Evolutionary conservation across 495 filamentous ascomycete genomes (phyloP).

Genomic region (Hyphodiscus hymeniophilus): DNA sequence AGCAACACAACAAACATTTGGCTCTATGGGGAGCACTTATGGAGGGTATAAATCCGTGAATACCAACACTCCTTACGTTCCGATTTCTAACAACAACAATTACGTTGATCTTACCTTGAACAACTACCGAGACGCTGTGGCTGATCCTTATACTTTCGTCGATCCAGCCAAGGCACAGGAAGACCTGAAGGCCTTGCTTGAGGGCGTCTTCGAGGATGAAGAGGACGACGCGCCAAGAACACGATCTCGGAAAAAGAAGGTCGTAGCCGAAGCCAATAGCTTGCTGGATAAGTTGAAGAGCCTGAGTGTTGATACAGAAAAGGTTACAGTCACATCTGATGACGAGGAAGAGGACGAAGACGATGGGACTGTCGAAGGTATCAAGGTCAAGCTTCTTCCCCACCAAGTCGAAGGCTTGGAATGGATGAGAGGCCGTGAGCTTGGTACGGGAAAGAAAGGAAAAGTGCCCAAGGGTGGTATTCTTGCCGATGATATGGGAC

Average conservation of each 20-base stretch:
- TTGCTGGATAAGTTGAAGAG: conserved; percentile 52
- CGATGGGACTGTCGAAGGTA: conserved; percentile 66
- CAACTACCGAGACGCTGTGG: conserved; percentile 7
- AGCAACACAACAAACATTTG: conserved; percentile 12
- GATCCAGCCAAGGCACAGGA: conserved; percentile 70
- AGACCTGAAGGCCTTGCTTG: conserved; percentile 79
- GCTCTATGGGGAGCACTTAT: conserved; percentile 19
- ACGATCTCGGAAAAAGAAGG: conserved; percentile 45
- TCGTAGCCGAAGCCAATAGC: conserved; percentile 30
- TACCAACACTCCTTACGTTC: neutral
- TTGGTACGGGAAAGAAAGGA: conserved; percentile 66
- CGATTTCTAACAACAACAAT: neutral
- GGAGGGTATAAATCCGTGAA: conserved; percentile 12
- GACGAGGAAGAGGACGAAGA: conserved; percentile 64
- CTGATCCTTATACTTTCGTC: conserved; percentile 60
- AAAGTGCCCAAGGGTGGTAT: conserved; percentile 74
- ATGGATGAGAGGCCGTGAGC: conserved; percentile 90
- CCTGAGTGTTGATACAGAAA: conserved; percentile 36
- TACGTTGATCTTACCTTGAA: conserved; percentile 22
- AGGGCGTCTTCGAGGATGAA: conserved; percentile 81
- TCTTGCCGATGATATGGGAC: conserved; percentile 79
- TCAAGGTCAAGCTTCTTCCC: conserved; percentile 79
- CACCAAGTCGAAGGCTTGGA: conserved; percentile 88
- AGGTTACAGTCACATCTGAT: conserved; percentile 34
- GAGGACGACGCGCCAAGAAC: conserved; percentile 56